These are phyloP conservation scores for Lachancea dasiensis DNA, from an alignment of 805 yeast genomes.

Conservation along the genomic window DNA sequence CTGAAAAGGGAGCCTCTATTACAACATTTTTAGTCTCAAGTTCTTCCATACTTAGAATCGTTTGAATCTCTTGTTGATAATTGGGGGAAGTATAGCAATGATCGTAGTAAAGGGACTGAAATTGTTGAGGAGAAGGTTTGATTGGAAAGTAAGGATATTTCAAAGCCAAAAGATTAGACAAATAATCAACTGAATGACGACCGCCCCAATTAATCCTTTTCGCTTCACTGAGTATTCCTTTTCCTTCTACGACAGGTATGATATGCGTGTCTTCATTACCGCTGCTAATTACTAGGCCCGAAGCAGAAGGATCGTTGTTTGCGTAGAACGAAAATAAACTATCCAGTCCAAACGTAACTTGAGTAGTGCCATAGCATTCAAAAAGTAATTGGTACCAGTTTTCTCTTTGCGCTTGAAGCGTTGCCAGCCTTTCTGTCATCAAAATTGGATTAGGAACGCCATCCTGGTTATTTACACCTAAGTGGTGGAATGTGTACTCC, in stretches of 20 bases:
- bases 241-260: conserved; percentile 73
- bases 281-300: conserved; percentile 74
- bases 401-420: conserved; percentile 62
- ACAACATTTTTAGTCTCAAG: conserved; percentile 68
- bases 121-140: conserved; percentile 56
- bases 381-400: conserved; percentile 77
- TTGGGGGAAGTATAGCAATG: conserved; percentile 71
- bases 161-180: conserved; percentile 57
- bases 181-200: conserved; percentile 55
- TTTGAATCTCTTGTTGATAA: conserved; percentile 57
- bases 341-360: conserved; percentile 77
- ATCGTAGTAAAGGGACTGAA: conserved; percentile 62
- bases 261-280: conserved; percentile 81
- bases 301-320: conserved; percentile 35
- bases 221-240: conserved; percentile 57
- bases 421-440: conserved; percentile 70
- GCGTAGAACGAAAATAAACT: conserved; percentile 70
- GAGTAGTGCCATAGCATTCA: conserved; percentile 74
- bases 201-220: conserved; percentile 95
- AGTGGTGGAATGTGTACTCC: conserved; percentile 76
- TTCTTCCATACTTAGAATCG: conserved; percentile 52
- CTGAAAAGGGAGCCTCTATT: conserved; percentile 75
- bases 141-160: conserved; percentile 93
- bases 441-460: conserved; percentile 72
- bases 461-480: conserved; percentile 55